A percentile compares a stretch with the other conserved stretches of the same genome.
Evolutionary conservation across 371 early-diverging fungal genomes (phyloP).

Genomic region (Zychaea mexicana): DNA sequence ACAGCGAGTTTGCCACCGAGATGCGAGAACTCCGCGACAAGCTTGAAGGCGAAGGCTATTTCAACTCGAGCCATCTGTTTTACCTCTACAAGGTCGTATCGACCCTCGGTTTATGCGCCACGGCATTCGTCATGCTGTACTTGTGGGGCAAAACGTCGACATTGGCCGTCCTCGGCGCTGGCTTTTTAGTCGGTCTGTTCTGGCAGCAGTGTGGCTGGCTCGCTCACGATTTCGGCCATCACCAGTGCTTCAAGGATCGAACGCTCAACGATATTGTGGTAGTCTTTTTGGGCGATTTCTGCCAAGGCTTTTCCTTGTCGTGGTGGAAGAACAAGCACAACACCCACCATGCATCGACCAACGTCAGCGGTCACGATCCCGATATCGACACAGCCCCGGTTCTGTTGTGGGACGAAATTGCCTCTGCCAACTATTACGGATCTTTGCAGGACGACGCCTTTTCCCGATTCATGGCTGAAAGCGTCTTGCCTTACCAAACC

Average conservation of each 20-base stretch:
- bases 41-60: conserved; percentile 65
- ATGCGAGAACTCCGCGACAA: conserved; percentile 66
- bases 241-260: conserved; percentile 80
- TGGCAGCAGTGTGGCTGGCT: conserved; percentile 93
- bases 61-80: conserved; percentile 69
- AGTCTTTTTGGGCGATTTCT: conserved; percentile 77
- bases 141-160: conserved; percentile 56
- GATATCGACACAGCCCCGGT: conserved; percentile 89
- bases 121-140: conserved; percentile 57
- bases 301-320: conserved; percentile 76
- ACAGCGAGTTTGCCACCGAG: conserved; percentile 55
- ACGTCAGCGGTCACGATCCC: conserved; percentile 84
- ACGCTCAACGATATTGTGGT: conserved; percentile 65
- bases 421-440: conserved; percentile 72
- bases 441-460: conserved; percentile 52
- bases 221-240: conserved; percentile 86
- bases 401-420: conserved; percentile 85
- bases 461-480: conserved; percentile 70
- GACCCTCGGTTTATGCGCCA: conserved; percentile 55
- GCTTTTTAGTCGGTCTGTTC: conserved; percentile 69
- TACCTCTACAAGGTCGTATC: conserved; percentile 67
- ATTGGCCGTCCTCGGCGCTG: conserved; percentile 60
- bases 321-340: conserved; percentile 94
- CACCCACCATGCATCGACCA: conserved; percentile 86
- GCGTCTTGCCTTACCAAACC: conserved; percentile 66